Conservation (phyloP, 169 alveolate genomes). For the Besnoitia besnoiti region DNA sequence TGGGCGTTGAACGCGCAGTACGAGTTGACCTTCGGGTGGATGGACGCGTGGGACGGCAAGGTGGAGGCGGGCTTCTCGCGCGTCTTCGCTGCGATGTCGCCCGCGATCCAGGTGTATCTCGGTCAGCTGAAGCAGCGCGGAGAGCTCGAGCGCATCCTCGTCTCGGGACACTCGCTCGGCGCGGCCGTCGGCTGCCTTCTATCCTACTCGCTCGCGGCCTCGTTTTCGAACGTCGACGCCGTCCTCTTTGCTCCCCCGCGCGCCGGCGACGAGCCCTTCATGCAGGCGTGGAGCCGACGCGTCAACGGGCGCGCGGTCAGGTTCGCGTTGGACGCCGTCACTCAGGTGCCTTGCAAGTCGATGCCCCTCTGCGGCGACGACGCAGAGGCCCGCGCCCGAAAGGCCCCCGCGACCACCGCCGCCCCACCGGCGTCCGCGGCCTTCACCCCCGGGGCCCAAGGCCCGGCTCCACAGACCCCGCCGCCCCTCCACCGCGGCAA, state of each 20-base stretch:
- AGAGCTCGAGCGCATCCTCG: conserved; percentile 46
- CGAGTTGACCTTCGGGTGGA: conserved; percentile 46
- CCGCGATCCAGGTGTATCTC: conserved; percentile 64
- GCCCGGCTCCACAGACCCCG: too few relatives aligned
- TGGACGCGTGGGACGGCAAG: conserved; percentile 45
- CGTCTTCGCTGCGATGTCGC: conserved; percentile 65
- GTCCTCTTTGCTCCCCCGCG: conserved; percentile 67
- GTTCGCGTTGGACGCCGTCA: conserved; percentile 46
- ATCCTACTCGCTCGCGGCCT: conserved; percentile 53
- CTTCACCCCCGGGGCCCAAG: too few relatives aligned
- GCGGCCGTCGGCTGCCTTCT: conserved; percentile 69
- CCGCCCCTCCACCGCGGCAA: too few relatives aligned
- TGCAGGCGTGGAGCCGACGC: conserved; percentile 55
- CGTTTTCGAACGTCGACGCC: conserved; percentile 52
- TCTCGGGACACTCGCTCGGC: conserved; percentile 66
- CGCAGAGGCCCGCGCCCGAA: too few relatives aligned
- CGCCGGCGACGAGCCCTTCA: conserved; percentile 55
- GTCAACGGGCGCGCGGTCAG: conserved; percentile 61
- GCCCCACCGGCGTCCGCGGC: too few relatives aligned
- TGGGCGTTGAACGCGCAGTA: conserved; percentile 61
- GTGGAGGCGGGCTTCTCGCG: conserved; percentile 61
- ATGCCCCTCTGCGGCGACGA: conserved; percentile 65
- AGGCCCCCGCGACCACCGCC: too few relatives aligned
- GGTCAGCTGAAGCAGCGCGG: conserved; percentile 44
- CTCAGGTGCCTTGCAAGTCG: conserved; percentile 52